Conservation (phyloP, 495 filamentous ascomycete genomes). For the Neurospora hispaniola region DNA sequence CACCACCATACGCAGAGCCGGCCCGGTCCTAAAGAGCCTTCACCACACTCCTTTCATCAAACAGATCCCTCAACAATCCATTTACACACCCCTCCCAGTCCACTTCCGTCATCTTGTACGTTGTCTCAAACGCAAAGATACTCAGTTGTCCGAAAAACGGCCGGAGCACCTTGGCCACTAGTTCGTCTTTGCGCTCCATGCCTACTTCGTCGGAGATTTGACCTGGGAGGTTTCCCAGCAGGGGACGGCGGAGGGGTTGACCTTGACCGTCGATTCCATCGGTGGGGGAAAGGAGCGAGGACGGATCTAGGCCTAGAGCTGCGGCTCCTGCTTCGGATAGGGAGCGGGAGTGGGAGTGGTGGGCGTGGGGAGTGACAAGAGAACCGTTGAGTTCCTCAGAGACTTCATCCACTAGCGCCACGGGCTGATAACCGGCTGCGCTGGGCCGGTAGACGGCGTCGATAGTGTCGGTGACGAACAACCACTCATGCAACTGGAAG, state of each 20-base stretch:
- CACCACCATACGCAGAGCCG: not conserved
- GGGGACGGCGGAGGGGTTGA: conserved; percentile 24
- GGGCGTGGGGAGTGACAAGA: not conserved
- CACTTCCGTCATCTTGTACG: conserved; percentile 67
- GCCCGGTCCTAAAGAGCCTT: conserved; percentile 31
- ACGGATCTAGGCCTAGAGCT: not conserved
- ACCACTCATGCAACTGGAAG: conserved; percentile 92
- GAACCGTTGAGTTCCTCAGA: conserved; percentile 57
- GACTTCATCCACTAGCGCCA: conserved; percentile 77
- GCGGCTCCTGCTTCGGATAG: not conserved
- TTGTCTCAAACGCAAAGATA: conserved; percentile 84
- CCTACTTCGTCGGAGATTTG: conserved; percentile 39
- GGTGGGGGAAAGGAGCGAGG: not conserved
- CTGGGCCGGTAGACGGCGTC: conserved; percentile 81
- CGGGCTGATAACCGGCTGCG: conserved; percentile 49
- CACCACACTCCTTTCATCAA: conserved; percentile 62
- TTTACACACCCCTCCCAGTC: conserved; percentile 60
- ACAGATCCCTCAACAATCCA: conserved; percentile 67
- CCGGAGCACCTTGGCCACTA: conserved; percentile 62
- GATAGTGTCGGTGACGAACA: conserved; percentile 93
- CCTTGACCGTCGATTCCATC: not conserved
- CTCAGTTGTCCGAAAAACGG: conserved; percentile 89
- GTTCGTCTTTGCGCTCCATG: conserved; percentile 52
- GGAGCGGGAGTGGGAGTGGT: not conserved
- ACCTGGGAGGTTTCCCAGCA: conserved; percentile 31